Base-by-base conservation (phyloP, 306 rosid genomes). In the Pachyrhizus erosus region DNA sequence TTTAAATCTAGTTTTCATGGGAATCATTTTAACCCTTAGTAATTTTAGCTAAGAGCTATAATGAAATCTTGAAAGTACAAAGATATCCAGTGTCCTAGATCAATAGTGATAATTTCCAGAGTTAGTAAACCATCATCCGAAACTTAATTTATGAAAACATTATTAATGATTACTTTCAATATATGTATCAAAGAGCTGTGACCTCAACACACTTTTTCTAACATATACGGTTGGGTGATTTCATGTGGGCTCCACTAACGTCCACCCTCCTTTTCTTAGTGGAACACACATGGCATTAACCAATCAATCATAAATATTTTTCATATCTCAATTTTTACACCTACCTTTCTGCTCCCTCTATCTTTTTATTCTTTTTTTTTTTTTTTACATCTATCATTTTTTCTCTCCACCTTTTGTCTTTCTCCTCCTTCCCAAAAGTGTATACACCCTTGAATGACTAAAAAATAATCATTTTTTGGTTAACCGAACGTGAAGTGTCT, bases 131-230 rank as follows among this genome's bases (percentile, higher is more conserved):
- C 71, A 55, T 27, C 66, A 17, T 21, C 2, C 17, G 45, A 69
- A 64, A 51, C 18, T 74, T 60, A 45, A 71, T 45, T 52, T 68
- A 51, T 54, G 52, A 42, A 73, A 74, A 52, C 20, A 23, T 27
- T 5, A 9, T 39, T 13, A 23, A 42, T 57, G 11, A 3, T 48
- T 26, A 15, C 21, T 61, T 20, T 58, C 48, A 52, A 10, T 70
- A 48, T 15, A 67, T 79, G n/a, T 12, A 27, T 24, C 24, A 12
- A 20, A 68, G 33, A 42, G 39, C 23, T 24, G 24, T 45, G 37
- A 24, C 58, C 14, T 45, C 39, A 45, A 13, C 75, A 69, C 34
- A 70, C 39, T 70, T 43, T 45, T 70, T 45, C 37, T 45, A 23
- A 11, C 33, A 18, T 68, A 39, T 37, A 39, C 29, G 9, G 24